phyloP scores from a whole-genome alignment of 495 filamentous ascomycete genomes.

The Xylaria venustula region DNA sequence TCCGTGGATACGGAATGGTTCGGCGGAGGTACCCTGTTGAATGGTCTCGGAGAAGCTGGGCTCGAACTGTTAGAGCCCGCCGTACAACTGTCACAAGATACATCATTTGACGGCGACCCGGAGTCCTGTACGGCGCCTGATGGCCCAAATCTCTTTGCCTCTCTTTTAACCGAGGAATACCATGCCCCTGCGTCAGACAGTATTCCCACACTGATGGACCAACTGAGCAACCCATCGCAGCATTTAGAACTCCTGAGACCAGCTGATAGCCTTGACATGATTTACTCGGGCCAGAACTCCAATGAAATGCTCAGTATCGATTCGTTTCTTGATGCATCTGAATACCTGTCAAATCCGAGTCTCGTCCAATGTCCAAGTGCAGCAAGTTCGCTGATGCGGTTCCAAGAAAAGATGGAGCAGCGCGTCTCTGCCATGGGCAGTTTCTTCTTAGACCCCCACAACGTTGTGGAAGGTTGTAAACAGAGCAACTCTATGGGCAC shows the following conservation, averaged over 20 bases:
- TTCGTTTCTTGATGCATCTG: neutral
- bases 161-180: too few relatives aligned
- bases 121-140: too few relatives aligned
- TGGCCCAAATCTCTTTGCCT: too few relatives aligned
- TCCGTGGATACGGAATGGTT: neutral
- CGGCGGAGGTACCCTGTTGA: neutral
- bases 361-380: neutral
- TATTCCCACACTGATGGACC: too few relatives aligned
- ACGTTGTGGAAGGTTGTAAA: neutral
- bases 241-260: neutral
- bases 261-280: neutral
- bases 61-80: too few relatives aligned
- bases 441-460: neutral
- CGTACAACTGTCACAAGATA: too few relatives aligned
- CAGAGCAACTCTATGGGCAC: neutral
- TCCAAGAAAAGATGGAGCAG: conserved; percentile 10
- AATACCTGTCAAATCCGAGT: neutral
- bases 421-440: neutral
- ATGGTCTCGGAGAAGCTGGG: neutral
- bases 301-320: neutral
- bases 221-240: conserved; percentile 4
- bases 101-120: too few relatives aligned
- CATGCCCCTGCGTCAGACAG: too few relatives aligned
- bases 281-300: neutral
- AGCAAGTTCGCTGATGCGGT: neutral